Percentiles rank a stretch among this genome's conserved stretches.
These are phyloP conservation scores for Colletotrichum simmondsii DNA, from an alignment of 2,329 filamentous ascomycete genomes.

Conservation along the genomic window DNA sequence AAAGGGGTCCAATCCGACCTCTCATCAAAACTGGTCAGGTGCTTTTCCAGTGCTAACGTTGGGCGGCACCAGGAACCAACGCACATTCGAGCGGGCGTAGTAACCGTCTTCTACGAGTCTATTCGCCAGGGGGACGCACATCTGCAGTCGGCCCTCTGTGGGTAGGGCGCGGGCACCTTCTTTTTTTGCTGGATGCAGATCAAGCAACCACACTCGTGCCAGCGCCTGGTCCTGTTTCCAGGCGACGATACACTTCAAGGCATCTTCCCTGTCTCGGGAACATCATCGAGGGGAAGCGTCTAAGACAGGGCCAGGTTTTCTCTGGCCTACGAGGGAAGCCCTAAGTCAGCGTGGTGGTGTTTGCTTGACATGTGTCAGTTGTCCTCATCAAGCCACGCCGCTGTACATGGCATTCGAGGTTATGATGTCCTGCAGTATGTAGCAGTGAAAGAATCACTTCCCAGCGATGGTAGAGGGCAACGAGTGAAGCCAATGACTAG, in stretches of 20 bases:
- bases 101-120: background rate
- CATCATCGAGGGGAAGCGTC: slow-evolving; percentile 4
- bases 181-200: slow-evolving; percentile 14
- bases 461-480: background rate
- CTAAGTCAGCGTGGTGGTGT: slow-evolving; percentile 11
- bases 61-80: background rate
- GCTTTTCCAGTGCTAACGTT: background rate
- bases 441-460: background rate
- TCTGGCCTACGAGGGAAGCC: slow-evolving; percentile 12
- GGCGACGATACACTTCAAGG: background rate
- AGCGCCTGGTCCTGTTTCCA: slow-evolving; percentile 17
- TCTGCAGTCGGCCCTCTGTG: background rate
- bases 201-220: slow-evolving; percentile 18
- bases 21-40: background rate
- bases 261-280: slow-evolving; percentile 24
- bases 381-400: background rate
- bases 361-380: slow-evolving; percentile 28
- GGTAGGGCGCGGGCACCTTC: background rate
- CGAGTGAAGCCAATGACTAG: background rate
- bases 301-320: slow-evolving; percentile 8
- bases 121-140: slow-evolving; percentile 1
- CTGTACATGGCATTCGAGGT: background rate
- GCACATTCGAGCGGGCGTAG: background rate
- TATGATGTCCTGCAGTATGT: background rate
- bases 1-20: background rate